Evolutionary conservation across 129 eudicot species (phyloP), one percentile per base, ranked within the genome.

Genomic region (Kitagawia praeruptora): DNA sequence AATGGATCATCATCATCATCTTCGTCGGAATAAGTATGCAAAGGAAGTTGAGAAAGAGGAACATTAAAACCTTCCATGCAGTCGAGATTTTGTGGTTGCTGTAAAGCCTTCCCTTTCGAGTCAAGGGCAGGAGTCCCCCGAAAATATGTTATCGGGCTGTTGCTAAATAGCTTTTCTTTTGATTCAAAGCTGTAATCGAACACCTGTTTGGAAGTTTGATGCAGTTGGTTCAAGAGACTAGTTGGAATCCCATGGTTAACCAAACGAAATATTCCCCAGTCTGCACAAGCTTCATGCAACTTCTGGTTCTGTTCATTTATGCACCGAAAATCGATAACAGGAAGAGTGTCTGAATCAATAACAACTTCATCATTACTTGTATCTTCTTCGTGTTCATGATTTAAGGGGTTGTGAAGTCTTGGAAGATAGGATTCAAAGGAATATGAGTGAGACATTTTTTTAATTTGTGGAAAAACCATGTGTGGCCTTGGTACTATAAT

Each of bases 231-330:
- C 80, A 88, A 23, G 3, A 94, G 86, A 40, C 27, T 48, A 73
- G 42, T 13, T 23, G 98, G 96, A 2, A 94, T 83, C 51, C 92
- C 96, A 44, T 94, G 98, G 89, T 94, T 94, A 41, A 87, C 83
- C 77, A 92, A 81, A 66, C 97, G 86, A 79, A 92, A 94, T 44
- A 94, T 83, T 3, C 98, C 98, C 98, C 96, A 92, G 8, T 91
- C 88, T 16, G 64, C 79, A 69, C 98, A 94, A 19, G 87, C 89
- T 46, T 79, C 82, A 0, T 79, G 76, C 42, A 92, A 81, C 9
- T 46, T 77, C 42, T 81, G 53, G 0, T 46, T 77, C 44, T 82
- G 69, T 0, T 27, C 79, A 81, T 78, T 64, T 4, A 85, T 58
- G 75, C 81, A 82, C 37, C 39, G 11, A 48, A 87, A 83, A 82